Percentiles rank a stretch among this genome's conserved stretches.
phyloP scores from a whole-genome alignment of 345 rosid genomes.

The Salix caprea region DNA sequence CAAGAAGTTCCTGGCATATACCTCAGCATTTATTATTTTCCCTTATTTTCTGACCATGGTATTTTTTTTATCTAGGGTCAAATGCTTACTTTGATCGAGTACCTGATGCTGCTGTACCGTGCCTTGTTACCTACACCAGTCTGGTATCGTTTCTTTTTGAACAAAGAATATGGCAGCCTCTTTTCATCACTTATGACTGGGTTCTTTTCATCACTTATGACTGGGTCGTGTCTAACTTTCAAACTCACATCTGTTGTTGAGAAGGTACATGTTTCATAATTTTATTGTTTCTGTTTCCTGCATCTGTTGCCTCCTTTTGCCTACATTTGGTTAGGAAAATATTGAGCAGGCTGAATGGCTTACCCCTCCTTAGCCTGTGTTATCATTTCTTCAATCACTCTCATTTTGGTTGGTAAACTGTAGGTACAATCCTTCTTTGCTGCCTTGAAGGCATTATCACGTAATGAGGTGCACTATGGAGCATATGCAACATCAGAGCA shows the following conservation, averaged over 20 bases:
- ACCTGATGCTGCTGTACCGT: slow-evolving; percentile 64
- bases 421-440: slow-evolving; percentile 92
- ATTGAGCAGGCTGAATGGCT: neutral
- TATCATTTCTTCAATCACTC: neutral
- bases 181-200: slow-evolving; percentile 82
- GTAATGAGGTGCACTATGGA: slow-evolving; percentile 93
- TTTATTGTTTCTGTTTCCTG: neutral
- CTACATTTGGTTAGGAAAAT: neutral
- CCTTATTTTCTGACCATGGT: slow-evolving; percentile 7
- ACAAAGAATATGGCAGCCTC: slow-evolving; percentile 82
- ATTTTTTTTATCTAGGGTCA: slow-evolving; percentile 53
- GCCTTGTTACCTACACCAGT: slow-evolving; percentile 77
- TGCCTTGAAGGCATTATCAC: slow-evolving; percentile 81
- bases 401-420: neutral
- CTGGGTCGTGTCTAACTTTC: slow-evolving; percentile 48
- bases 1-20: neutral
- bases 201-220: slow-evolving; percentile 1
- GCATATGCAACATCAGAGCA: slow-evolving; percentile 96
- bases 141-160: slow-evolving; percentile 88
- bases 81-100: slow-evolving; percentile 70
- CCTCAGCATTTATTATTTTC: neutral
- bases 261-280: slow-evolving; percentile 40
- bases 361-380: neutral
- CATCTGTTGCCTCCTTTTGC: neutral
- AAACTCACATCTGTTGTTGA: slow-evolving; percentile 78